These are phyloP conservation scores for Chlorophyllum brunneum DNA, from an alignment of 768 basidiomycete species.

Conservation along the genomic window DNA sequence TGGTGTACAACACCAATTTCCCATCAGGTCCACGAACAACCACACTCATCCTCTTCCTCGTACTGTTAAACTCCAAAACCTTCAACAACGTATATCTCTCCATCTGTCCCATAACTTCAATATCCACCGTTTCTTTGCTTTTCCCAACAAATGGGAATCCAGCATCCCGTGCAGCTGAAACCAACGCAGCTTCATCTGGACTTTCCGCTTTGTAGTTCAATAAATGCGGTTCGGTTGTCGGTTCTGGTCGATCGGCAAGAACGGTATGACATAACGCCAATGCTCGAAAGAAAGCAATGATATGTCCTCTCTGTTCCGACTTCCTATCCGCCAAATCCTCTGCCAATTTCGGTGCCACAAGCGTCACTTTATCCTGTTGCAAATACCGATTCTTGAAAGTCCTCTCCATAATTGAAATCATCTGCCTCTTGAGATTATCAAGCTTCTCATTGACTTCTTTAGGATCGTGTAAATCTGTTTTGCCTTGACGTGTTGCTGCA, in stretches of 20 bases:
- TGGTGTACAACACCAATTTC: constrained; percentile 80
- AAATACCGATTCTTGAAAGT: constrained; percentile 87
- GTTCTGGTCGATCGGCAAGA: constrained; percentile 72
- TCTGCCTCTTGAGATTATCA: constrained; percentile 60
- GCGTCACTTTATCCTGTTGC: constrained; percentile 76
- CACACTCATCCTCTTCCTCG: constrained; percentile 94
- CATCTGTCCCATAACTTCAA: constrained; percentile 86
- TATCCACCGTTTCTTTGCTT: constrained; percentile 72
- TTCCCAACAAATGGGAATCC: constrained; percentile 88
- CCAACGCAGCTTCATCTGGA: constrained; percentile 93
- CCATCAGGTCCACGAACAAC: constrained; percentile 85
- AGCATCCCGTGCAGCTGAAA: constrained; percentile 86
- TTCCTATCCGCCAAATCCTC: constrained; percentile 65
- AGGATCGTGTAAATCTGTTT: constrained; percentile 59
- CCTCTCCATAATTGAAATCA: constrained; percentile 72
- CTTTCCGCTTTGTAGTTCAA: constrained; percentile 95
- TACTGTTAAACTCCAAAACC: constrained; percentile 90
- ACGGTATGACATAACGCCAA: constrained; percentile 94
- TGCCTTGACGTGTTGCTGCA: constrained; percentile 80
- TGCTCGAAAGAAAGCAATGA: constrained; percentile 90
- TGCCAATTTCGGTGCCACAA: constrained; percentile 84
- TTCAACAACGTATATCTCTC: constrained; percentile 80
- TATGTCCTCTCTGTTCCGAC: constrained; percentile 55
- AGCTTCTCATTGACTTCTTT: constrained; percentile 70
- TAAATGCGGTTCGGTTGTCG: constrained; percentile 51